Evolutionary conservation across 768 basidiomycete species (phyloP).

Genomic region (Pleurotus salmoneostramineus): DNA sequence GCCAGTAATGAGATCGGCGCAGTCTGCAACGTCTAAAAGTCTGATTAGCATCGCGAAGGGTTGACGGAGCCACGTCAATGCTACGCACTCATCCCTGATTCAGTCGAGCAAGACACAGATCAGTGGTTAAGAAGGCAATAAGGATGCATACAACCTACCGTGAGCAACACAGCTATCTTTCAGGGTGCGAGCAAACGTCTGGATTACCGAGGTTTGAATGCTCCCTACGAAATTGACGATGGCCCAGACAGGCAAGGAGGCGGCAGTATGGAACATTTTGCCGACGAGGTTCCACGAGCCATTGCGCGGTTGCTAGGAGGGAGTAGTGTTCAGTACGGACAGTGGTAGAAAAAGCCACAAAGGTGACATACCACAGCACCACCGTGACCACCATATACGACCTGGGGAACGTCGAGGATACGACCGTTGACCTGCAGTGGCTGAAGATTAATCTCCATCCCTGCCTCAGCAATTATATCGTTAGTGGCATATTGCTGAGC

Average conservation of each 20-base stretch:
- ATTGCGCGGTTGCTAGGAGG: conserved; percentile 18
- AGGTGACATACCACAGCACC: not conserved
- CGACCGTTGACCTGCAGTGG: conserved; percentile 12
- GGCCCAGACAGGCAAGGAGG: conserved; percentile 16
- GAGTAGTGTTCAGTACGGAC: not conserved
- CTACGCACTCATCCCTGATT: conserved; percentile 14
- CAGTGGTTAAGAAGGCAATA: too few relatives aligned
- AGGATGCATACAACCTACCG: conserved; percentile 7
- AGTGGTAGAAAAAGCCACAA: not conserved
- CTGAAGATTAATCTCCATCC: conserved; percentile 12
- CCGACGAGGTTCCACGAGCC: conserved; percentile 25
- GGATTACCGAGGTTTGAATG: not conserved
- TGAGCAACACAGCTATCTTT: conserved; percentile 4
- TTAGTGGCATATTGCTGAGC: conserved; percentile 11
- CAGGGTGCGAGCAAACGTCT: conserved; percentile 1
- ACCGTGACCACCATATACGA: conserved; percentile 9
- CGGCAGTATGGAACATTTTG: conserved; percentile 13
- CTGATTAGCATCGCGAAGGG: not conserved
- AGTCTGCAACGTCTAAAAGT: not conserved
- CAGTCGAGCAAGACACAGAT: too few relatives aligned
- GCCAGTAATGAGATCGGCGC: not conserved
- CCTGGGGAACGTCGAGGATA: conserved; percentile 12
- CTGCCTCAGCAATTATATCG: conserved; percentile 9
- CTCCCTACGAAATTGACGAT: conserved; percentile 11
- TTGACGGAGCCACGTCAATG: not conserved